These are phyloP conservation scores for Pyricularia pennisetigena DNA, from an alignment of 2,329 filamentous ascomycete species.

Conservation along the genomic window DNA sequence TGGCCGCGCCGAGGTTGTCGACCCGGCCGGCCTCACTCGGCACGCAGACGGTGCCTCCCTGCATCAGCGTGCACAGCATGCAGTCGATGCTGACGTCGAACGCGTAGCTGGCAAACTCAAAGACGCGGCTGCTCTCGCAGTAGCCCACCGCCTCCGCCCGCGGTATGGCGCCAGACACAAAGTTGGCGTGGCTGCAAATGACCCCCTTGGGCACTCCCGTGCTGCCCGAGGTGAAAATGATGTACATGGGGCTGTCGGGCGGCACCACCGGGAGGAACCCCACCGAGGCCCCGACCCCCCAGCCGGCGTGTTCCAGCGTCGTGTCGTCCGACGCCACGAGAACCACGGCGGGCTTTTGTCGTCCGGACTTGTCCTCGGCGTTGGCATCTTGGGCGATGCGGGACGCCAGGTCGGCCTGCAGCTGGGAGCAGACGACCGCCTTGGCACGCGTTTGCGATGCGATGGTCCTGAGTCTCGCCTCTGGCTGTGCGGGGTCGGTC, in stretches of 20 bases:
- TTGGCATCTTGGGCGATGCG: slow-evolving; percentile 9
- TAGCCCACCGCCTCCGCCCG: slow-evolving; percentile 15
- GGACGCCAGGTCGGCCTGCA: slow-evolving; percentile 8
- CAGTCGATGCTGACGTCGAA: slow-evolving; percentile 32
- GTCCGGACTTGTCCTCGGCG: slow-evolving; percentile 16
- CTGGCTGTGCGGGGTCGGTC: slow-evolving; percentile 14
- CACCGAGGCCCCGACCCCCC: background rate
- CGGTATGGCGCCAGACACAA: slow-evolving; percentile 21
- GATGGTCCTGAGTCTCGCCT: slow-evolving; percentile 10
- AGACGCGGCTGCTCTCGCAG: slow-evolving; percentile 13
- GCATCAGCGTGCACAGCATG: slow-evolving; percentile 23
- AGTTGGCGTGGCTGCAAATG: slow-evolving; percentile 21
- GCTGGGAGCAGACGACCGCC: slow-evolving; percentile 9
- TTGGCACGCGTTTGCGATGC: slow-evolving; percentile 12
- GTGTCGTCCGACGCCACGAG: slow-evolving; percentile 2
- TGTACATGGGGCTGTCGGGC: slow-evolving; percentile 15
- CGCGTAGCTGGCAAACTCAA: slow-evolving; percentile 29
- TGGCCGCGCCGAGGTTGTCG: slow-evolving; percentile 21
- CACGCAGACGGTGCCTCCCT: slow-evolving; percentile 27
- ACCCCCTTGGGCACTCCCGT: slow-evolving; percentile 33
- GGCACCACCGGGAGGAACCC: slow-evolving; percentile 1
- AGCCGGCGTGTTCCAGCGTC: background rate
- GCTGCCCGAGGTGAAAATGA: slow-evolving; percentile 33
- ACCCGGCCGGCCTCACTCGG: slow-evolving; percentile 25
- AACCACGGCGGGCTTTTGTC: background rate